phyloP scores from a whole-genome alignment of 73 alveolate genomes.

The Paramecium primaurelia region DNA sequence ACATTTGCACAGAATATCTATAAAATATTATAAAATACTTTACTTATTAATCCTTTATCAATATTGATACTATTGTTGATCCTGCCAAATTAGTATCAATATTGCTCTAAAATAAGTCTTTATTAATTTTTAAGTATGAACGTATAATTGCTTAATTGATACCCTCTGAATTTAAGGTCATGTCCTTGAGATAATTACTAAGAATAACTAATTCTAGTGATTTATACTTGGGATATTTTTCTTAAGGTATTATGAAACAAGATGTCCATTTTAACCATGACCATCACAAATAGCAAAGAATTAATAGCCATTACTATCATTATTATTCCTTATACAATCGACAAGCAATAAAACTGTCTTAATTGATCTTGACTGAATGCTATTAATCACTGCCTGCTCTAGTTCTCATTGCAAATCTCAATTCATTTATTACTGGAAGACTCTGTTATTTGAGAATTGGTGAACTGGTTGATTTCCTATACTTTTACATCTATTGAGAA shows the following conservation, averaged over 20 bases:
- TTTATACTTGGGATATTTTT: slow-evolving; percentile 67
- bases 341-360: slow-evolving; percentile 19
- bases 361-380: neutral
- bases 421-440: neutral
- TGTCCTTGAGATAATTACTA: neutral
- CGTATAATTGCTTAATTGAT: neutral
- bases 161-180: slow-evolving; percentile 14
- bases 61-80: neutral
- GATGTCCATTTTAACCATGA: slow-evolving; percentile 88
- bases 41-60: neutral
- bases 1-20: slow-evolving; percentile 66
- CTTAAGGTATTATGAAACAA: slow-evolving; percentile 71
- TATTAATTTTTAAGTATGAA: neutral
- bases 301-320: slow-evolving; percentile 49
- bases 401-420: slow-evolving; percentile 4
- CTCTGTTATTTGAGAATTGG: neutral
- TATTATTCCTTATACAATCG: neutral
- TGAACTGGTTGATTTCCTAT: neutral
- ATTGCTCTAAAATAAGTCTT: neutral
- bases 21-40: neutral
- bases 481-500: neutral
- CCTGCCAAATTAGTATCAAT: slow-evolving; percentile 17
- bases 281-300: slow-evolving; percentile 89
- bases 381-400: slow-evolving; percentile 17
- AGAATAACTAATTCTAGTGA: neutral